Evolutionary conservation across 805 yeast genomes (phyloP), one percentile per base, ranked within the genome.

Genomic region (Starmera dryadoides): DNA sequence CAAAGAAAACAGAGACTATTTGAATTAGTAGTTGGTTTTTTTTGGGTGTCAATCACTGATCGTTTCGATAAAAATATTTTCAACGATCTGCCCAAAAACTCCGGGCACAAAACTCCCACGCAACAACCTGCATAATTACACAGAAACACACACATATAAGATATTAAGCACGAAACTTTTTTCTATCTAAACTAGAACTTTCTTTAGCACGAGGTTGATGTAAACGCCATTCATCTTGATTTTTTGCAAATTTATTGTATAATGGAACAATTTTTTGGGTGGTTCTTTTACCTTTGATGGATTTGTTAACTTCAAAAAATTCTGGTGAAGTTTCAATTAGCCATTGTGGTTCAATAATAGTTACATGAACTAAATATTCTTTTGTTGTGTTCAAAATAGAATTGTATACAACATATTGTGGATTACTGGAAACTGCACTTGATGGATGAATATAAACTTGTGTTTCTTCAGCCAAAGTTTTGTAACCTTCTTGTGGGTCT

Each of bases 291-390:
- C 63, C 42, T 68, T 71, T 50, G 77, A 71, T 42, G 67, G 47
- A 45, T 60, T 65, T 38, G 64, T 58, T 72, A 15, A 69, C 71
- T 53, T 76, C 76, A 69, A 82, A 91, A 59, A 81, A 87, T 33
- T 75, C 77, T 4, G 89, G 86, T 7, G 89, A 87, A 35, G 54
- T 45, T 58, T 81, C 75, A 35, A 77, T 62, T 25, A 91, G 64
- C 96, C 96, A 86, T 45, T 69, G 70, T 0, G 95, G 85, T 37
- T 87, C 88, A 28, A 93, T 77, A n/a, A 74, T 73, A 15, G 89
- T 83, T 22, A 83, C 80, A 49, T 87, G 87, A 40, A 93, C 84
- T 96, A 91, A 87, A 54, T 85, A 93, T 67, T 91, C 98, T 53
- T 80, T 79, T 14, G 84, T 75, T 0, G 98, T 91, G 47, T 87